Base-by-base conservation (phyloP, 1,139 yeast species). In the Groenewaldozyma sp. region DNA sequence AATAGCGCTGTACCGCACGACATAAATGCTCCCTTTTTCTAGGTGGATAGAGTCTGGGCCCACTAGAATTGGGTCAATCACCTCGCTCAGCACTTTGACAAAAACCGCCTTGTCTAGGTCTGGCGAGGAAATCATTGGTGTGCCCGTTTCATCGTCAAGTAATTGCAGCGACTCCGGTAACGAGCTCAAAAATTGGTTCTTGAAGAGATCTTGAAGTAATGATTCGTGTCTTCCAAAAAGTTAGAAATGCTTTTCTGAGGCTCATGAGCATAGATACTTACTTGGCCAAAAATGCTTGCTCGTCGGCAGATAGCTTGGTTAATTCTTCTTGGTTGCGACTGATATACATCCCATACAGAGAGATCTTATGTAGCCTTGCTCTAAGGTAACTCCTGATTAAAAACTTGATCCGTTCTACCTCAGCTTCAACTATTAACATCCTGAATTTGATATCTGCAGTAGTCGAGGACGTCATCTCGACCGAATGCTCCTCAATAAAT, bases 391-490 rank as follows among this genome's bases (percentile, higher is more conserved):
- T 73, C 41, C 97, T 67, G 16, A 88, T 68, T 33, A 91, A 63
- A 56, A 80, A 91, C 52, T 82, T 86, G 36, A 86, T 73, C 43
- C 98, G 65, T 54, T 91, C 98, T 21, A 91, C 70, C 53, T 91
- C 98, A 3, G 94, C 82, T 56, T 91, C 98, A 46, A 88, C 78
- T 16, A 93, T 73, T 68, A 91, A 75, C 33, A 88, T 65, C 45
- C 82, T 81, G 42, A 91, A 64, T 57, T 88, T 88, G 58, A 81
- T 80, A 51, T 82, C 91, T 34, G 69, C 66, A 22, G 11, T 22
- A n/a, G 46, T 56, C 6, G 45, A 51, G 1, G 60, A 61, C 42
- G 63, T 67, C 17, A 73, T 57, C 34, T 75, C 77, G 51, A 75
- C 68, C 9, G 80, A 73, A 42, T 75, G 70, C 37, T 67, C 59